A percentile compares a stretch with the other conserved stretches of the same genome.
These are phyloP conservation scores for Botryobasidium botryosum DNA, from an alignment of 768 basidiomycete genomes.

Conservation along the genomic window DNA sequence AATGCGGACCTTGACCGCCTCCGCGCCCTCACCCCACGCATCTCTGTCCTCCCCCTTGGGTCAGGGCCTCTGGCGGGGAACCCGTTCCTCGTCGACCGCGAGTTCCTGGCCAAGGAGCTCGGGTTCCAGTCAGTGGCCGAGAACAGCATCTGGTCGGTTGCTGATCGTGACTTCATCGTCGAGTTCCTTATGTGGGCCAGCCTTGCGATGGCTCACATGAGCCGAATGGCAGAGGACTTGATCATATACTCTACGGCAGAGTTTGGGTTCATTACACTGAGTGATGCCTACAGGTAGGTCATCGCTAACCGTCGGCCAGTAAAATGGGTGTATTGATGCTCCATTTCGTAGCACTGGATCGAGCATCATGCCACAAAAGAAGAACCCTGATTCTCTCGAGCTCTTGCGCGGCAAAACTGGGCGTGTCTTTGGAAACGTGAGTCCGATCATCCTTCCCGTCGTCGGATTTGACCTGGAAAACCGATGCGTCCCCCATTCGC, in stretches of 20 bases:
- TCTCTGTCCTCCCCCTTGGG: constrained; percentile 87
- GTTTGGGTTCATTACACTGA: constrained; percentile 90
- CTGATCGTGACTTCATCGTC: constrained; percentile 91
- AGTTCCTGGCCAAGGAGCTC: constrained; percentile 79
- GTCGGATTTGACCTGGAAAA: not conserved
- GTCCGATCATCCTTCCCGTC: constrained; percentile 15
- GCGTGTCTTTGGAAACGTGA: constrained; percentile 79
- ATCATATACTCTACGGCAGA: constrained; percentile 95
- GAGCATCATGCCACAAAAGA: constrained; percentile 99
- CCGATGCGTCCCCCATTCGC: not conserved
- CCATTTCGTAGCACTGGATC: constrained; percentile 63
- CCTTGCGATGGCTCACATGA: constrained; percentile 83
- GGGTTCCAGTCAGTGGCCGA: constrained; percentile 79
- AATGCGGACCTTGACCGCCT: constrained; percentile 76
- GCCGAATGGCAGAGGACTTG: constrained; percentile 87
- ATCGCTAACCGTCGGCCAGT: not conserved
- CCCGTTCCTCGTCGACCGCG: constrained; percentile 84
- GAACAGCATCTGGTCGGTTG: constrained; percentile 94
- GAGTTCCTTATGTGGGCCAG: constrained; percentile 97
- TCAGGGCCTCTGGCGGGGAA: constrained; percentile 94
- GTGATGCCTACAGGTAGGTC: constrained; percentile 86
- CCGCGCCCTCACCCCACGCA: constrained; percentile 65
- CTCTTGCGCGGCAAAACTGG: constrained; percentile 90
- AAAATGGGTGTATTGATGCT: not conserved
- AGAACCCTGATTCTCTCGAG: constrained; percentile 94